These are phyloP conservation scores for Wallacemonas sp. DNA, from an alignment of 208 protist species.

Conservation along the genomic window DNA sequence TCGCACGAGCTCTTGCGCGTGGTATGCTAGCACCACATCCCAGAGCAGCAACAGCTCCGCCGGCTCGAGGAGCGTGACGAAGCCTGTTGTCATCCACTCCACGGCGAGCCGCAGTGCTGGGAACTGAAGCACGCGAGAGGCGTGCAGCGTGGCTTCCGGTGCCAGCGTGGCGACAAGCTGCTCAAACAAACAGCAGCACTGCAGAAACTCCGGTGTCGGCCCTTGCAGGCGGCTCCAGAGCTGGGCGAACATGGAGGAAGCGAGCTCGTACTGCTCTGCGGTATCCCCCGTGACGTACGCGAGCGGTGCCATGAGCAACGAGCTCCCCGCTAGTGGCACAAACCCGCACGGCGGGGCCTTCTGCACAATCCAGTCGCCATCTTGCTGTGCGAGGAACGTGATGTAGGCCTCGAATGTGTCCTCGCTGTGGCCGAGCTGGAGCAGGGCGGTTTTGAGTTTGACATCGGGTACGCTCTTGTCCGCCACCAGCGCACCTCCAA, in stretches of 20 bases:
- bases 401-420: conserved; percentile 61
- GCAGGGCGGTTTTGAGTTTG: conserved; percentile 46
- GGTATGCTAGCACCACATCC: conserved; percentile 81
- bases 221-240: conserved; percentile 83
- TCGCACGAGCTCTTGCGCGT: conserved; percentile 63
- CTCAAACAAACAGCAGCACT: conserved; percentile 86
- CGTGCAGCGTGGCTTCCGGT: conserved; percentile 62
- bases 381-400: conserved; percentile 35
- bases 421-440: conserved; percentile 53
- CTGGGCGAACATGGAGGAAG: conserved; percentile 65
- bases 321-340: conserved; percentile 47
- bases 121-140: conserved; percentile 48
- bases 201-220: conserved; percentile 80
- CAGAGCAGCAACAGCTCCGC: conserved; percentile 75
- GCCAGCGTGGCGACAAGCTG: conserved; percentile 56
- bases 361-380: conserved; percentile 30
- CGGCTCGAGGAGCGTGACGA: conserved; percentile 72
- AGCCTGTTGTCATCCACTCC: conserved; percentile 84
- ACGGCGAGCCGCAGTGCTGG: conserved; percentile 71
- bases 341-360: conserved; percentile 56
- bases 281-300: conserved; percentile 85
- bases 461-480: conserved; percentile 65
- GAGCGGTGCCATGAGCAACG: conserved; percentile 70
- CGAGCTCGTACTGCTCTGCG: conserved; percentile 81
- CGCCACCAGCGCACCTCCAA: conserved; percentile 57